Evolutionary conservation across 768 basidiomycete genomes (phyloP).

Genomic region (Pleurotus salmoneostramineus): DNA sequence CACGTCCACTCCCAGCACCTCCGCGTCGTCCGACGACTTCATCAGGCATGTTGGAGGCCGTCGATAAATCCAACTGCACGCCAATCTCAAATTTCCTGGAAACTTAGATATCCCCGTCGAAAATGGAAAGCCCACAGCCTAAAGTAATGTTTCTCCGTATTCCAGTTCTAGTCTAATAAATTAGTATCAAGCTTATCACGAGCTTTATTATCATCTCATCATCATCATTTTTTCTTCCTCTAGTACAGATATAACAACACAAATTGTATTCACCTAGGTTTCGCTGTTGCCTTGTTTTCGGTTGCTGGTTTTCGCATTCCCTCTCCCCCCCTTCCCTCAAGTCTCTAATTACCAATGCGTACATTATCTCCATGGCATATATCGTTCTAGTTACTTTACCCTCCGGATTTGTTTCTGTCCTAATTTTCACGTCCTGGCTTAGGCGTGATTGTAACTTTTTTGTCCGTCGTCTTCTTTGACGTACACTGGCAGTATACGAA

Average conservation of each 20-base stretch:
- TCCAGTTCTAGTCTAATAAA: not conserved
- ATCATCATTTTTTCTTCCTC: no score
- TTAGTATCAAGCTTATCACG: not conserved
- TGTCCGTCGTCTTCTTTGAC: not conserved
- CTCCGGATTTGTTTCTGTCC: not conserved
- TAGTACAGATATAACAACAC: no score
- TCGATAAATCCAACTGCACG: not conserved
- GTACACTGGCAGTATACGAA: no score
- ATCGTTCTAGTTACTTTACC: not conserved
- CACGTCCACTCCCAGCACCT: not conserved
- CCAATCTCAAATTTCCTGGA: not conserved
- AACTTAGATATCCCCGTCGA: not conserved
- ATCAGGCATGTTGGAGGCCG: not conserved
- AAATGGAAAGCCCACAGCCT: not conserved
- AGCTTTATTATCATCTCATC: no score
- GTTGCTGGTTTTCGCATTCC: not conserved
- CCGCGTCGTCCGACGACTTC: not conserved
- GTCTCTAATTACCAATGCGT: not conserved
- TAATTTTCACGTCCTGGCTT: not conserved
- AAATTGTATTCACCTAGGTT: not conserved
- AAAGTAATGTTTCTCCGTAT: constrained; percentile 2
- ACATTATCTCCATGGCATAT: not conserved
- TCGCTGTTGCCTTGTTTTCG: not conserved
- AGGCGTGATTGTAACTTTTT: not conserved
- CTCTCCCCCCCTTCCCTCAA: not conserved